Evolutionary conservation across 495 filamentous ascomycete genomes (phyloP).

Genomic region (Apodospora peruviana): DNA sequence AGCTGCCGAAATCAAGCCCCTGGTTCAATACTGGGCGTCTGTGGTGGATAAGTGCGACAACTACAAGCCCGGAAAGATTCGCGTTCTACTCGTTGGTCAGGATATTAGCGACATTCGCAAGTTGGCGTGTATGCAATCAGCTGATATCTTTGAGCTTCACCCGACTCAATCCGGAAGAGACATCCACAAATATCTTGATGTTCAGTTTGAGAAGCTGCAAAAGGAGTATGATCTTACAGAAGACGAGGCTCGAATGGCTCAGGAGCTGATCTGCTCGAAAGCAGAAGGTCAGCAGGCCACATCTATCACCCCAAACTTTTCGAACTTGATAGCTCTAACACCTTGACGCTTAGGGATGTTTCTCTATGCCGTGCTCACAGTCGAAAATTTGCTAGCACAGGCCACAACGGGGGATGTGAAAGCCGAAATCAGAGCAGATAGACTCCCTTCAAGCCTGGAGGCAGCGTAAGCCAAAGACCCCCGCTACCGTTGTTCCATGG

Average conservation of each 20-base stretch:
- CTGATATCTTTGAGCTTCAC: conserved; percentile 18
- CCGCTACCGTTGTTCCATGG: background rate
- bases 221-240: conserved; percentile 19
- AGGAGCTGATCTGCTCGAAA: conserved; percentile 8
- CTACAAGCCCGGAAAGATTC: conserved; percentile 22
- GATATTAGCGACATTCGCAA: conserved; percentile 27
- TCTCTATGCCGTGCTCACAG: conserved; percentile 41
- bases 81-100: conserved; percentile 37
- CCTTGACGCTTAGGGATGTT: conserved; percentile 38
- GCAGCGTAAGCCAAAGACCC: conserved; percentile 28
- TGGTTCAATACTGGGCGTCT: conserved; percentile 20
- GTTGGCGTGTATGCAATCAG: conserved; percentile 17
- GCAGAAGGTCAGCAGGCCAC: conserved; percentile 5
- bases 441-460: conserved; percentile 30
- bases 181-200: conserved; percentile 22
- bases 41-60: conserved; percentile 18
- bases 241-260: conserved; percentile 1
- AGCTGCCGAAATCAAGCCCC: conserved; percentile 18
- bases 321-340: background rate
- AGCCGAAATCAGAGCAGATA: conserved; percentile 23
- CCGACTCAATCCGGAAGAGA: conserved; percentile 22
- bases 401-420: conserved; percentile 19
- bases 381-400: conserved; percentile 34
- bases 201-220: conserved; percentile 17
- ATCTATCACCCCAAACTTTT: background rate